Conservation (phyloP, 441 rosid species). For the Isatis lusitanica region DNA sequence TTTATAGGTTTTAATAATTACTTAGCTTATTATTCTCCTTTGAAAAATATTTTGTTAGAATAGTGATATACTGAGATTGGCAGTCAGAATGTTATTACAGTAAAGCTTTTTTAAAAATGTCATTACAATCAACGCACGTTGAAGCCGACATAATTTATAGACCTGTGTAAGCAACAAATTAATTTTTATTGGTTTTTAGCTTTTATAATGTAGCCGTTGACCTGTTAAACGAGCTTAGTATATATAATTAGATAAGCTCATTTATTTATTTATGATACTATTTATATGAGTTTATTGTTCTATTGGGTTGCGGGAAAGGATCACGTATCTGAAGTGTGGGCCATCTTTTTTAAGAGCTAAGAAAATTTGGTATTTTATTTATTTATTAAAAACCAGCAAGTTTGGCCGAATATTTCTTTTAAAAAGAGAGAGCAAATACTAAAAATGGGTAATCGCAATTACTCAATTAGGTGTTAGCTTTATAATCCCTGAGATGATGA, state of each 20-base stretch:
- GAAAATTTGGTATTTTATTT: background rate
- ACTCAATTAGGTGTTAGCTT: constrained; percentile 16
- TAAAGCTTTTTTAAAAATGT: background rate
- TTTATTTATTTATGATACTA: background rate
- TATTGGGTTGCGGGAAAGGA: constrained; percentile 30
- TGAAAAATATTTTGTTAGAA: too few species aligned
- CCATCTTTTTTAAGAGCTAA: background rate
- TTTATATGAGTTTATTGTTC: background rate
- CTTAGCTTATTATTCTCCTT: too few species aligned
- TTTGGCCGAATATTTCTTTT: constrained; percentile 23
- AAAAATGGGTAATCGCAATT: constrained; percentile 21
- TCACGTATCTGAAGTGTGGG: constrained; percentile 24
- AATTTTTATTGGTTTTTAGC: background rate
- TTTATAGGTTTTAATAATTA: too few species aligned
- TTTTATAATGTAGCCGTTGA: constrained; percentile 21
- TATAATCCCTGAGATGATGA: background rate
- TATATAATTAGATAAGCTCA: background rate
- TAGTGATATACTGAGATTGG: too few species aligned
- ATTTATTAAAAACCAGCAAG: background rate
- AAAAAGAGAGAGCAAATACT: constrained; percentile 11
- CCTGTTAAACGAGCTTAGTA: constrained; percentile 1
- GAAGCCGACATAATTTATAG: background rate
- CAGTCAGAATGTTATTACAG: too few species aligned
- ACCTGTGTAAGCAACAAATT: background rate
- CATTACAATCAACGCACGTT: background rate